Evolutionary conservation across 352 stramenopile species (phyloP), one percentile per base, ranked within the genome.

Genomic region (Globisporangium polare): DNA sequence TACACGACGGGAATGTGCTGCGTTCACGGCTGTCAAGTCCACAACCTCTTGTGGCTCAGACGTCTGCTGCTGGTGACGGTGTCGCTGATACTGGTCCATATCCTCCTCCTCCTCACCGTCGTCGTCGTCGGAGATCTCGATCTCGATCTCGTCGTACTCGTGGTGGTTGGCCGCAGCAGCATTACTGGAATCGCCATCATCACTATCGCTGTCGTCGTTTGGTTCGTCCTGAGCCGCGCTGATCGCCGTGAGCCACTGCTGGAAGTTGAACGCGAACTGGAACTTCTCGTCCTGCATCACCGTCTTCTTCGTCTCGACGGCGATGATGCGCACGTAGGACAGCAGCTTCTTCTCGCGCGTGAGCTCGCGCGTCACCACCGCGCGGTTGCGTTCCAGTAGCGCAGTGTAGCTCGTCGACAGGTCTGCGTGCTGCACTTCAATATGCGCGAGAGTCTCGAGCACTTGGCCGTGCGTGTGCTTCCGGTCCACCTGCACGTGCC

Each of bases 321-420:
- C 63, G 53, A 80, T 73, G 60, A 85, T 80, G 24, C 73, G 78
- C 37, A 88, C 68, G 42, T 85, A 86, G 52, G 70, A 69, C 1
- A 92, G 60, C 59, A 94, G 46, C 46, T 88, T 90, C 58, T 88
- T 87, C 29, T 86, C 76, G 7, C 71, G 73, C 33, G 78, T 63
- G 37, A 91, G 68, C 9, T 77, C 71, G 24, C 87, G 60, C 8
- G 73, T 80, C 29, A 77, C 63, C 7, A 67, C n/a, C 56, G 66
- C 59, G 47, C 84, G 67, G 43, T 82, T 80, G 29, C 63, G 57
- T 1, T 57, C 55, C 5, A 82, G 68, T 4, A 93, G 51, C n/a
- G 27, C 18, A 0, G 77, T 69, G 46, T 90, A 90, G 9, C 62
- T 63, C 9, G 62, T 65, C 8, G 58, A 56, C 20, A 91, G 53